phyloP scores from a whole-genome alignment of 106 monocot genomes.

The Iris macrosiphon region DNA sequence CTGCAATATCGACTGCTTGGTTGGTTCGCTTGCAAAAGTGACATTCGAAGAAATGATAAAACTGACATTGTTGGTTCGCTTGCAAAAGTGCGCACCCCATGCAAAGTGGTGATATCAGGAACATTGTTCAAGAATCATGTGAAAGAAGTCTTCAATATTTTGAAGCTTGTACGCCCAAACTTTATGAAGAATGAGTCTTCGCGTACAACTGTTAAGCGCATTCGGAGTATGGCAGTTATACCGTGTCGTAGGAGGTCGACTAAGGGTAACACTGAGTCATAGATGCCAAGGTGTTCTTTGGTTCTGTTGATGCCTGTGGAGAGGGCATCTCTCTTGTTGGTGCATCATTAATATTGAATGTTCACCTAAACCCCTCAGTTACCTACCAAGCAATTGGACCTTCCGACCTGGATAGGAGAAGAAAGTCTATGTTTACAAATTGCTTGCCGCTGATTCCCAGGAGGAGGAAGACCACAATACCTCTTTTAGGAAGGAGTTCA shows the following conservation, averaged over 20 bases:
- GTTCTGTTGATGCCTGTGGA: slow-evolving; percentile 94
- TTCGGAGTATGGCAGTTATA: slow-evolving; percentile 50
- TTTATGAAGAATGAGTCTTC: slow-evolving; percentile 61
- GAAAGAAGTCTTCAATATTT: slow-evolving; percentile 81
- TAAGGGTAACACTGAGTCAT: slow-evolving; percentile 14
- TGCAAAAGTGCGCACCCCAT: slow-evolving; percentile 54
- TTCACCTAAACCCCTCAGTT: slow-evolving; percentile 89
- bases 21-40: too few relatives aligned
- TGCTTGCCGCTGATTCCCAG: slow-evolving; percentile 69
- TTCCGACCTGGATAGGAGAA: slow-evolving; percentile 82
- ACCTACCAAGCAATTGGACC: slow-evolving; percentile 88
- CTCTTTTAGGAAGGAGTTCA: slow-evolving; percentile 74
- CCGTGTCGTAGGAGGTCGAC: slow-evolving; percentile 28
- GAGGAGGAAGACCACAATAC: slow-evolving; percentile 66
- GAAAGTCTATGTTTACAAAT: slow-evolving; percentile 64
- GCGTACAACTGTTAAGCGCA: slow-evolving; percentile 31
- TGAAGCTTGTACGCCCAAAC: slow-evolving; percentile 77
- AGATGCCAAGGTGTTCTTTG: slow-evolving; percentile 82
- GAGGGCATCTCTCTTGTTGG: slow-evolving; percentile 94
- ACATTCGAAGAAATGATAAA: slow-evolving; percentile 75
- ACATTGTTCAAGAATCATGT: slow-evolving; percentile 92
- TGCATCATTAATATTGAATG: slow-evolving; percentile 83
- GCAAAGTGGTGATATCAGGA: slow-evolving; percentile 92
- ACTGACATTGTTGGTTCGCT: slow-evolving; percentile 64
- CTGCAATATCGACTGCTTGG: too few relatives aligned